Evolutionary conservation across 441 rosid genomes (phyloP), one percentile per base, ranked within the genome.

Genomic region (Capsella rubella): DNA sequence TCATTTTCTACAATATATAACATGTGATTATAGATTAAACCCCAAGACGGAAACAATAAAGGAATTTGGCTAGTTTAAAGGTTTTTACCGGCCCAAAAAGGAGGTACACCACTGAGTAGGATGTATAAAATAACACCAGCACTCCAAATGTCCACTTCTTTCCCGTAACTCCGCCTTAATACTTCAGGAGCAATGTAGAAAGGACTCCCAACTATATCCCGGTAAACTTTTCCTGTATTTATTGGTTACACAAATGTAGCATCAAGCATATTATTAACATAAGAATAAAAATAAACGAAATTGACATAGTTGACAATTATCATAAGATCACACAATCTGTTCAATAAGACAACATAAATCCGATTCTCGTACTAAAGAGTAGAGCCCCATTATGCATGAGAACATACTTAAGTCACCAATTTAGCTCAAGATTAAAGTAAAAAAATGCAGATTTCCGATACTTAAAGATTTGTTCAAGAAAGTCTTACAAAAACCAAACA

Each of bases 131-230:
- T 92, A 59, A 92, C 90, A 34, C 98, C 96, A n/a, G 97, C 98
- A 80, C 98, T 92, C 98, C 99, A 95, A 56, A 92, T 64, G 71
- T 95, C 99, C n/a, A 90, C 89, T 81, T 95, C 99, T 84, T 88
- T 90, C 50, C 98, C 99, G 12, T 92, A 95, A 42, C 87, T 87
- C 60, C 98, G 87, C 15, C 68, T 76, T 67, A 95, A 69, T 27
- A 95, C 97, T 83, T 89, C 96, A 55, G 98, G 98, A 69, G 99
- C 99, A 81, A 95, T 91, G 65, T 92, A 92, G 84, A 90, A 95
- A 42, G 97, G 95, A 81, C 98, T 92, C 47, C 97, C 96, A 0
- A 88, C 97, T 49, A 89, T 88, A 81, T 95, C 88, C 60, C 81
- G 84, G 71, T 87, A 88, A 45, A 78, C 82, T 76, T 88, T 90